Base-by-base conservation (phyloP, 163 green algal genomes). In the Coccomyxa subellipsoidea region DNA sequence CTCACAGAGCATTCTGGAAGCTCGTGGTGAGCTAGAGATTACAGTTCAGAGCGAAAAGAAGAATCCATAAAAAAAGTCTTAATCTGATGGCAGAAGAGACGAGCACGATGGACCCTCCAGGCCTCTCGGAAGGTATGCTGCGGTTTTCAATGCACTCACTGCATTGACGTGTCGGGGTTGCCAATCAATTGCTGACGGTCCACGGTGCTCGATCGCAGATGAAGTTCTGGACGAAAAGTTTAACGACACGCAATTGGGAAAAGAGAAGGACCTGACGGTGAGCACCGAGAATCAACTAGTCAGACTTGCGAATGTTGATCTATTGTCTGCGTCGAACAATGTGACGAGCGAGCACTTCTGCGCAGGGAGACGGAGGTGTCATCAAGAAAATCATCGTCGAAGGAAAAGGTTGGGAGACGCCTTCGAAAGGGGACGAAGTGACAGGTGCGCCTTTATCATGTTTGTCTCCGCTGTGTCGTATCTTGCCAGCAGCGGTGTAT, bases 391-490 rank as follows among this genome's bases (percentile, higher is more conserved):
- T 98, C 15, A 78, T 95, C 9, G 84, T 85, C 2, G 27, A 83
- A 6, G 95, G 95, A 40, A 79, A 84, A 0, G 92, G 94, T 36
- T 96, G 85, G 86, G 90, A 96, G 47, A 90, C 78, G 29, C 95
- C 95, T 29, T 91, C 95, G 77, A 85, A 78, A 6, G 92, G 91
- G 6, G 94, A 97, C 77, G 85, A 91, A 66, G 94, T 97, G 18
- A 89, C 83, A 81, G 94, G 94, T 97, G 78, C 31, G 91, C 31
- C 10, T 53, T 84, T 29, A 39, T n/a, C 79, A 83, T 38, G 18
- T 31, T 76, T 80, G 31, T 15, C 10, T 54, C 29, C 32, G 87
- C 31, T 80, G 34, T 32, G 40, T 54, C 27, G 18, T 80, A 76
- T 29, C 35, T 4, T 83, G 36, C 23, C 53, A 35, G 69, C 69